Conservation (phyloP, 129 eudicot genomes). For the Pittosporum tobira region DNA sequence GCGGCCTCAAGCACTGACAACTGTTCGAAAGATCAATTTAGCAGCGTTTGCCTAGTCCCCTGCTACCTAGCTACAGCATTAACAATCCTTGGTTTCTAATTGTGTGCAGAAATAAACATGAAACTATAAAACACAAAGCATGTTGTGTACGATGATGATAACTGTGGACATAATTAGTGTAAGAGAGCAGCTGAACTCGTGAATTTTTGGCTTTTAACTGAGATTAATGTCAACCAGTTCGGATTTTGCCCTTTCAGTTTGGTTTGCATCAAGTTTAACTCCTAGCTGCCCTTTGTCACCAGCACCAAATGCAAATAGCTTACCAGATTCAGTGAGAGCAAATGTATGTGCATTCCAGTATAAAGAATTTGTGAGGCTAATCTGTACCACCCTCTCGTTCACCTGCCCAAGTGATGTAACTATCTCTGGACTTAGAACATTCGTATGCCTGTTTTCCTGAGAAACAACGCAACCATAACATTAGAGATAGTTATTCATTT, state of each 20-base stretch:
- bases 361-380: slow-evolving; percentile 73
- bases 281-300: slow-evolving; percentile 93
- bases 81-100: slow-evolving; percentile 5
- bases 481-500: too few species aligned
- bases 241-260: slow-evolving; percentile 55
- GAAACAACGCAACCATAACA: slow-evolving; percentile 1
- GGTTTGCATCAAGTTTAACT: slow-evolving; percentile 51
- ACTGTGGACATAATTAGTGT: too few species aligned
- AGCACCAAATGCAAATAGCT: slow-evolving; percentile 73
- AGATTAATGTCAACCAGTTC: slow-evolving; percentile 72
- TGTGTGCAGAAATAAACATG: slow-evolving; percentile 10
- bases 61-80: slow-evolving; percentile 12
- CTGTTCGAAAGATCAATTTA: not conserved
- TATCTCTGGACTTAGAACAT: slow-evolving; percentile 54
- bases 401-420: slow-evolving; percentile 57
- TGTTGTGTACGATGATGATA: not conserved
- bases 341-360: slow-evolving; percentile 89
- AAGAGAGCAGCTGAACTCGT: not conserved
- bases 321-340: slow-evolving; percentile 68
- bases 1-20: not conserved
- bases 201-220: slow-evolving; percentile 24
- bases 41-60: slow-evolving; percentile 6
- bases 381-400: slow-evolving; percentile 76
- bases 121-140: slow-evolving; percentile 3
- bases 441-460: slow-evolving; percentile 59